Evolutionary conservation across 371 early-diverging fungal genomes (phyloP), one percentile per base, ranked within the genome.

Genomic region (Rhizopus delemar): DNA sequence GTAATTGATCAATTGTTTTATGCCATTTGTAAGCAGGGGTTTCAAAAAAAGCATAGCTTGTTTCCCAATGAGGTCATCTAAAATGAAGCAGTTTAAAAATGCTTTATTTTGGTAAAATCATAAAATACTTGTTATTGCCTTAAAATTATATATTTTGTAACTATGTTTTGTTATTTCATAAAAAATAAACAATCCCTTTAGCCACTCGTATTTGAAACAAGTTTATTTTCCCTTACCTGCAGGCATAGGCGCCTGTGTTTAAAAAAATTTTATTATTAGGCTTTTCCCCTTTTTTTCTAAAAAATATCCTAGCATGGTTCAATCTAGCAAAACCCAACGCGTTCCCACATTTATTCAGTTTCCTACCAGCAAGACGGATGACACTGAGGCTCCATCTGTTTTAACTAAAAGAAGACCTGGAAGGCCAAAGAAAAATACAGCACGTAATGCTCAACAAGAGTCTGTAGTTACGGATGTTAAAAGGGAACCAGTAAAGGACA

Each of bases 281-380:
- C 13, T 4, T 38, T 38, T 13, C 39, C 39, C 39, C 39, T 38
- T 38, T 38, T 38, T 38, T 38, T 38, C 13, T 13, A 38, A 8
- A 38, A 22, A 22, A 22, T 22, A 22, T 22, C 31, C 31, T 29
- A 29, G 7, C 9, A 48, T 48, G 48, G 48, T 48, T 9, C 29
- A 48, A 48, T 48, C 48, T 5, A 28, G 8, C n/a, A n/a, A 56
- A 33, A 59, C 55, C 33, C 38, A 32, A 3, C 45, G 65, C 16
- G 65, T 60, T 0, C 65, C 65, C 8, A 56, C 55, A 32, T 65
- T 65, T 29, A 60, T 65, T 15, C 35, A 59, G 1, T 56, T 52
- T 52, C 43, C 43, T 43, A 16, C 16, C 43, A 43, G 22, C 22
- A 22, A 22, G 22, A 22, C 22, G 22, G 22, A 22, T 22, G 22